phyloP scores from a whole-genome alignment of 2,329 filamentous ascomycete genomes.

The Eutypa lata region DNA sequence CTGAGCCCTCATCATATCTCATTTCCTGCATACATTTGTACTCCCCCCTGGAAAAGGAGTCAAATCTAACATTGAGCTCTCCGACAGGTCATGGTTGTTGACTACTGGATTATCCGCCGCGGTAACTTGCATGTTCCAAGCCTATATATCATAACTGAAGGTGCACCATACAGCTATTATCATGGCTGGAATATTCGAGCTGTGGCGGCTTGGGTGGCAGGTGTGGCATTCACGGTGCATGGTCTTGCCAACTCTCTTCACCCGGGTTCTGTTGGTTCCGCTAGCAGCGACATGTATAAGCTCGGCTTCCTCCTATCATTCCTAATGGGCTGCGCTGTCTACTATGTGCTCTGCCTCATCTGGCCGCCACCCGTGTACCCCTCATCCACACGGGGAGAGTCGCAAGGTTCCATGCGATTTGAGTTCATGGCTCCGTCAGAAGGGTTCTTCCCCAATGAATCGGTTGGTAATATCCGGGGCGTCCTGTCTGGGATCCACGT shows the following conservation, averaged over 20 bases:
- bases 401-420: not conserved
- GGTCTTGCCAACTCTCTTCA: constrained; percentile 28
- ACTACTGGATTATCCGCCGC: constrained; percentile 33
- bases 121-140: constrained; percentile 38
- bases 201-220: constrained; percentile 23
- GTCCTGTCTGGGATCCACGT: not conserved
- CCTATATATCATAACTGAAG: constrained; percentile 24
- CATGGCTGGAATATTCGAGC: constrained; percentile 31
- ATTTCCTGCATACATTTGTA: constrained; percentile 2
- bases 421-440: constrained; percentile 19
- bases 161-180: constrained; percentile 27
- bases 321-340: constrained; percentile 24
- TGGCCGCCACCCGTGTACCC: constrained; percentile 14
- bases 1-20: no score
- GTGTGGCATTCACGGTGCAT: constrained; percentile 31
- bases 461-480: no score
- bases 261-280: constrained; percentile 28
- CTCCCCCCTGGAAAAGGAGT: no score
- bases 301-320: constrained; percentile 32
- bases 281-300: constrained; percentile 31
- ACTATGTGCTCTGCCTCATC: constrained; percentile 21
- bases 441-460: constrained; percentile 26
- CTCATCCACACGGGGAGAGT: not conserved
- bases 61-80: no score
- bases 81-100: constrained; percentile 26